A percentile compares a stretch with the other conserved stretches of the same genome.
Conservation (phyloP, 495 filamentous ascomycete genomes). For the Elasticomyces elasticus region DNA sequence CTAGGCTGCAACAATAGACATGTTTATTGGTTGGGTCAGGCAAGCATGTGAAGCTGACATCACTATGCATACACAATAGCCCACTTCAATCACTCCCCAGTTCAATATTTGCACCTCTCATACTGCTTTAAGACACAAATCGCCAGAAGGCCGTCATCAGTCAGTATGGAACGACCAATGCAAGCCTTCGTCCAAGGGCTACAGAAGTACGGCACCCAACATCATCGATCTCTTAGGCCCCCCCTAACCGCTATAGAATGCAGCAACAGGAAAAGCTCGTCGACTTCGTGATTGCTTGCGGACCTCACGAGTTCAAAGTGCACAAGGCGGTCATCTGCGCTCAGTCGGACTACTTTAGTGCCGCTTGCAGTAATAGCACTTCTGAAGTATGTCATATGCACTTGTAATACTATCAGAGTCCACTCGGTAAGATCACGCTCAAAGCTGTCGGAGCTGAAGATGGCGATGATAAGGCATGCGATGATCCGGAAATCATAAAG, state of each 20-base stretch:
- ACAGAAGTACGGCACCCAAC: no score
- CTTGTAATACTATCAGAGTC: background rate
- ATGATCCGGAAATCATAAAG: slow-evolving; percentile 7
- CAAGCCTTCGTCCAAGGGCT: no score
- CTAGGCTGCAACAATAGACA: no score
- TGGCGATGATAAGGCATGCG: background rate
- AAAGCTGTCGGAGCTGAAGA: background rate
- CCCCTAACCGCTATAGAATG: background rate
- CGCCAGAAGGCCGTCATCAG: no score
- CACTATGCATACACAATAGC: no score
- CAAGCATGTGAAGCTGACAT: no score
- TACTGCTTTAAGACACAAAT: no score
- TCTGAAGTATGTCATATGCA: background rate
- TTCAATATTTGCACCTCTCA: no score
- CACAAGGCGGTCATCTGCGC: slow-evolving; percentile 8
- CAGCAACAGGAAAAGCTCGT: background rate
- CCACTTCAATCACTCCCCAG: no score
- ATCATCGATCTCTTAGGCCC: no score
- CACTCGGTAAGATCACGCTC: background rate
- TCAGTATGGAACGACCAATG: no score
- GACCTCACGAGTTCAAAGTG: background rate
- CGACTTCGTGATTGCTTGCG: slow-evolving; percentile 11
- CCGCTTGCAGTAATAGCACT: background rate
- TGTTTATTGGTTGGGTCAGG: no score
- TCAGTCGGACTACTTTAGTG: slow-evolving; percentile 5